Evolutionary conservation across 2,329 filamentous ascomycete genomes (phyloP).

Genomic region (Capronia coronata): DNA sequence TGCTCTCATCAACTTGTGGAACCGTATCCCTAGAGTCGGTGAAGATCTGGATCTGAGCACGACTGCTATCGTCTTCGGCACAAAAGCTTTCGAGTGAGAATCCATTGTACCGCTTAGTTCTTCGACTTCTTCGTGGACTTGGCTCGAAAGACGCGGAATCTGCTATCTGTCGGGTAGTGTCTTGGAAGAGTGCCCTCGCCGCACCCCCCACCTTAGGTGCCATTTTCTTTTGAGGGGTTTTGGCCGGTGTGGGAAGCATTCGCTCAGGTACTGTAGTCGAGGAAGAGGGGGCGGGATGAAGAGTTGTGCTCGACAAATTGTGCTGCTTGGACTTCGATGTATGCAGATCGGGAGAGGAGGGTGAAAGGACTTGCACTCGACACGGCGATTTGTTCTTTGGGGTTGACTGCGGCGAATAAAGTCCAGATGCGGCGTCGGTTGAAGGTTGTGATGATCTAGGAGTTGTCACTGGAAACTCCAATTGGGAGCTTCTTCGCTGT

Average conservation of each 20-base stretch:
- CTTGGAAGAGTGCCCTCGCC: conserved; percentile 50
- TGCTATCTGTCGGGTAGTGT: conserved; percentile 35
- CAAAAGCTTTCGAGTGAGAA: conserved; percentile 43
- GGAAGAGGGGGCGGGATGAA: conserved; percentile 27
- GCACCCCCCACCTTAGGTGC: conserved; percentile 43
- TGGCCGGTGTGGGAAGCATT: conserved; percentile 56
- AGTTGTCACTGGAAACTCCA: conserved; percentile 10
- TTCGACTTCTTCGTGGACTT: conserved; percentile 43
- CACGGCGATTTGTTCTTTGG: conserved; percentile 21
- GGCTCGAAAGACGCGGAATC: conserved; percentile 42
- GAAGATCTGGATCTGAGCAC: conserved; percentile 49
- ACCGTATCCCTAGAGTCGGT: conserved; percentile 59
- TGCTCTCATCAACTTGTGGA: conserved; percentile 46
- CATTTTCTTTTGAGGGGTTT: conserved; percentile 54
- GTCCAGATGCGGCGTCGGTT: conserved; percentile 5
- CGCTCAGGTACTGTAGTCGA: conserved; percentile 33
- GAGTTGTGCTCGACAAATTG: conserved; percentile 28
- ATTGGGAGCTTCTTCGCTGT: conserved; percentile 2
- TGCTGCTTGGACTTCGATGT: conserved; percentile 21
- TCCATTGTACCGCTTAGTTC: conserved; percentile 41
- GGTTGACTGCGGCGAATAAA: conserved; percentile 25
- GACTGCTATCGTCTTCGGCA: conserved; percentile 27
- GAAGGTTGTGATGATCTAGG: conserved; percentile 16
- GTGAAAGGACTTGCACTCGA: conserved; percentile 24
- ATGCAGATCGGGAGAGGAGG: conserved; percentile 23